phyloP scores from a whole-genome alignment of 805 yeast species.

The Barnettozyma salicaria region DNA sequence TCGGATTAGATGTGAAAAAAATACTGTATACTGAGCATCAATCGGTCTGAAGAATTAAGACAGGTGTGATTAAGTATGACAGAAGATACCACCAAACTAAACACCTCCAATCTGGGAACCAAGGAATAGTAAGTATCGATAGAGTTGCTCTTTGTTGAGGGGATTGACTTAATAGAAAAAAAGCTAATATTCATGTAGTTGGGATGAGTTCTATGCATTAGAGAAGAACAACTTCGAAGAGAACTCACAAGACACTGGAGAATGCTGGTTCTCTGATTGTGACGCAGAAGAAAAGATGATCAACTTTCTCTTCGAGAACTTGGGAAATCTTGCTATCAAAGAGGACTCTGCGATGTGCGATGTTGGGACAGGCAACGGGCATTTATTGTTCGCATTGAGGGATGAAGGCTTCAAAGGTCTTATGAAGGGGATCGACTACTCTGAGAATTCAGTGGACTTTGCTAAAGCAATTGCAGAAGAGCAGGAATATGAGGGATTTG shows the following conservation, averaged over 20 bases:
- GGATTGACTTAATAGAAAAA: no score
- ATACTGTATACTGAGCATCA: no score
- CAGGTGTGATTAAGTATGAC: constrained; percentile 15
- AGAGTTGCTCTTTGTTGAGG: background rate
- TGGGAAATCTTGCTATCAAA: constrained; percentile 31
- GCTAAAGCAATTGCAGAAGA: constrained; percentile 53
- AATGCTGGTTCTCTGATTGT: constrained; percentile 94
- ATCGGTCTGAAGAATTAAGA: no score
- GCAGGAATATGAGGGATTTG: constrained; percentile 33
- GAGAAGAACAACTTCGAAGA: constrained; percentile 68
- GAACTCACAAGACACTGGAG: constrained; percentile 85
- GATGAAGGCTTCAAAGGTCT: constrained; percentile 58
- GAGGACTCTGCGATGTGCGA: constrained; percentile 50
- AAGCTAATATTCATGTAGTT: constrained; percentile 35
- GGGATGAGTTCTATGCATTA: constrained; percentile 80
- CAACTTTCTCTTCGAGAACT: constrained; percentile 54
- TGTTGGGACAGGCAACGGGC: constrained; percentile 97
- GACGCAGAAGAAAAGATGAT: constrained; percentile 84
- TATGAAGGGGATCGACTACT: constrained; percentile 79
- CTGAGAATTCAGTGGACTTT: constrained; percentile 71
- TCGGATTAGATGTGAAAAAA: no score
- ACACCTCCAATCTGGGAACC: constrained; percentile 81
- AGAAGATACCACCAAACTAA: constrained; percentile 44
- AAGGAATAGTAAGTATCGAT: constrained; percentile 50
- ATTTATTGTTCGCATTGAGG: constrained; percentile 61